A percentile compares a stretch with the other conserved stretches of the same genome.
Evolutionary conservation across 345 rosid genomes (phyloP).

Genomic region (Arabidopsis arenosa): DNA sequence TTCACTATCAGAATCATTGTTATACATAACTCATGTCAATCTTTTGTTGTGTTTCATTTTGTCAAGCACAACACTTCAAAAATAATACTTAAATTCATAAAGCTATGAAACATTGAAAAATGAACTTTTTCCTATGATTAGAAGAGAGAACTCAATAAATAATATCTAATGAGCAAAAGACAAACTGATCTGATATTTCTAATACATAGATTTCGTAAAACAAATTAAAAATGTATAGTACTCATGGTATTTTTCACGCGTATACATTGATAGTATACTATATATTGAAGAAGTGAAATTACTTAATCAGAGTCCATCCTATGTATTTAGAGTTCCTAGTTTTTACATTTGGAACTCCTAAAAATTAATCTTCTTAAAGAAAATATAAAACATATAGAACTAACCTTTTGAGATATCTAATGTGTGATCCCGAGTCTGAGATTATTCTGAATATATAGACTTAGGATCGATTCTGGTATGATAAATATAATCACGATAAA

Average conservation of each 20-base stretch:
- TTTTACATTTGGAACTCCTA: not conserved
- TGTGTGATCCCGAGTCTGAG: constrained; percentile 2
- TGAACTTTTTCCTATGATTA: constrained; percentile 35
- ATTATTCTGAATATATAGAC: constrained; percentile 2
- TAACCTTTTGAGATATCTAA: constrained; percentile 2
- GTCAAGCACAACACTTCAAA: constrained; percentile 33
- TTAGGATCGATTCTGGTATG: constrained; percentile 14
- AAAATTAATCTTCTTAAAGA: not conserved
- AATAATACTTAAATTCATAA: constrained; percentile 38
- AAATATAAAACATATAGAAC: constrained; percentile 5
- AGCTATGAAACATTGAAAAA: constrained; percentile 28
- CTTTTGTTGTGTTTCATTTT: constrained; percentile 46
- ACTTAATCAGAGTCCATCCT: constrained; percentile 11
- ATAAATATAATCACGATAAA: constrained; percentile 11
- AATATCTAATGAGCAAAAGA: constrained; percentile 33
- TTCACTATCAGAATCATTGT: constrained; percentile 46
- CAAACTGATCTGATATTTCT: constrained; percentile 26
- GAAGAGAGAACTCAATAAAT: constrained; percentile 29
- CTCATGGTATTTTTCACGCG: constrained; percentile 18
- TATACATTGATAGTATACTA: not conserved
- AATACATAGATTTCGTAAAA: constrained; percentile 14
- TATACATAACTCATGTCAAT: constrained; percentile 41
- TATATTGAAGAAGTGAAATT: constrained; percentile 21
- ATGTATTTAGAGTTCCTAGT: not conserved
- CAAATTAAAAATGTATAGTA: not conserved